A percentile compares a stretch with the other conserved stretches of the same genome.
Evolutionary conservation across 2,329 filamentous ascomycete genomes (phyloP).

Genomic region (Sporothrix mexicana): DNA sequence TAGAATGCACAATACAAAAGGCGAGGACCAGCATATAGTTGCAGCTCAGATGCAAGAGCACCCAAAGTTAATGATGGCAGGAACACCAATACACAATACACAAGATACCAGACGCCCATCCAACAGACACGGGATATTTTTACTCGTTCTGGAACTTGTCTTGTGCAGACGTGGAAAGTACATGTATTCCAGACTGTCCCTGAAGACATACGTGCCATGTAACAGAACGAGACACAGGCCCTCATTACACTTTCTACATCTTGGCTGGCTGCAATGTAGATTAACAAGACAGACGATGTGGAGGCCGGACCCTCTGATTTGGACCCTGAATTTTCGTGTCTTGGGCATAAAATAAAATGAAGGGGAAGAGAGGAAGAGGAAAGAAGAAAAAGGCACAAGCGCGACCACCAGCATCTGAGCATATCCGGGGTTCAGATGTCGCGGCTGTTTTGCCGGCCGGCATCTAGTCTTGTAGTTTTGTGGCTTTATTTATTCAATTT

Average conservation of each 20-base stretch:
- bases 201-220: background rate
- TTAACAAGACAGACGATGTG: too few species aligned
- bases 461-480: too few species aligned
- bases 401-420: background rate
- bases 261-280: background rate
- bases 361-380: background rate
- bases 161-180: background rate
- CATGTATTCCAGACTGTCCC: background rate
- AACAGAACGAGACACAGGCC: background rate
- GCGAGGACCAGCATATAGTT: background rate
- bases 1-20: background rate
- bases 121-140: background rate
- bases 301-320: background rate
- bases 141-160: background rate
- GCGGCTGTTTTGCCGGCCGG: background rate
- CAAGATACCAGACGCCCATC: too few species aligned
- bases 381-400: background rate
- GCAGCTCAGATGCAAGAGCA: background rate
- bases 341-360: background rate
- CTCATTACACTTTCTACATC: background rate
- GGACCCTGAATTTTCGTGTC: slow-evolving; percentile 1
- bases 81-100: too few species aligned
- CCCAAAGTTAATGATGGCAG: background rate
- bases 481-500: too few species aligned
- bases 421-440: background rate